Base-by-base conservation (phyloP, 139 green algal species). In the Chlorokybus atmophyticus region DNA sequence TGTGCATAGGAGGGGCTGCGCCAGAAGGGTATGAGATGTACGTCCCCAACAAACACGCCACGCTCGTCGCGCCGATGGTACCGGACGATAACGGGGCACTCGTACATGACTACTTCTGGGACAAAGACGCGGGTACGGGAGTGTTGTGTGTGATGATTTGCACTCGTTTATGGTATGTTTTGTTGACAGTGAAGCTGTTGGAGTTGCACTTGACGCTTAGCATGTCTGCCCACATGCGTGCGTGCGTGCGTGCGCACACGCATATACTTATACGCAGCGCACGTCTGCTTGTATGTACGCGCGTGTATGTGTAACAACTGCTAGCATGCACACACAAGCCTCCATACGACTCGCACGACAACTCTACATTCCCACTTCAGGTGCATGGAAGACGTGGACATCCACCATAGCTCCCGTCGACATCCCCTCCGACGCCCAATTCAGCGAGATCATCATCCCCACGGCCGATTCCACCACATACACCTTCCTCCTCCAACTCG, bases 371-470 rank as follows among this genome's bases (percentile, higher is more conserved):
- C n/a, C n/a, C n/a, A n/a, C n/a, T n/a, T n/a, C n/a, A n/a, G n/a
- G n/a, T 41, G 29, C 3, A 26, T 85, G 77, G 73, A 21, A 41
- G 29, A 30, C 25, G 32, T 74, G 66, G 66, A 32, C 26, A 44
- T n/a, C 19, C 57, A 50, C 5, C 4, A 26, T 68, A 14, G 51
- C 57, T n/a, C 21, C 60, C 7, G 23, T 17, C 2, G 19, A 31
- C n/a, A 70, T 75, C 44, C 67, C 67, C n/a, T 10, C 23, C 17
- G 55, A 55, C 14, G 29, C 55, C 1, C 25, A 29, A 17, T 68
- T 68, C 44, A 53, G 50, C 17, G 24, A 60, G 29, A 83, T 85
- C 60, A 83, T 87, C 63, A 66, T 87, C 4, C 80, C 76, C 7
- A 82, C 78, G 3, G 49, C 73, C 7, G 80, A 87, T 59, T 83